Percentiles rank a stretch among this genome's conserved stretches.
Evolutionary conservation across 257 asterid species (phyloP).

Genomic region (Anisodus acutangulus): DNA sequence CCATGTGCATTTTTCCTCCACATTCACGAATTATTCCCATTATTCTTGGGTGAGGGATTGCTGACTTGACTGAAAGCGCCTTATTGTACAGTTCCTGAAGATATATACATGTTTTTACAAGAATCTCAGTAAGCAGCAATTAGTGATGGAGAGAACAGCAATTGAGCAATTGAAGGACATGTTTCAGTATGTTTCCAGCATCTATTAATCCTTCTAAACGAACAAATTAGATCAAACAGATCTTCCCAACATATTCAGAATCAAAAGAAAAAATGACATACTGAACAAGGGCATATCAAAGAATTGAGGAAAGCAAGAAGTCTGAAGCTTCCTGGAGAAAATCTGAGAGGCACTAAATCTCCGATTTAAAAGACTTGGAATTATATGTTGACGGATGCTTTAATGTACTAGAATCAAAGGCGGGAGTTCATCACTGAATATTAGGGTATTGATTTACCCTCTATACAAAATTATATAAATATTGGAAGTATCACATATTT

Average conservation of each 20-base stretch:
- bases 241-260: not conserved
- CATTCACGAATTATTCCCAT: constrained; percentile 99
- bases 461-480: not conserved
- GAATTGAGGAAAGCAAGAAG: not conserved
- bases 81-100: constrained; percentile 84
- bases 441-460: not conserved
- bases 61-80: constrained; percentile 94
- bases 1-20: constrained; percentile 99
- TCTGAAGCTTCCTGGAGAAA: not conserved
- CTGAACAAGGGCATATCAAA: not conserved
- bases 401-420: not conserved
- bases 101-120: constrained; percentile 16
- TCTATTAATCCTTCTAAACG: not conserved
- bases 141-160: constrained; percentile 5
- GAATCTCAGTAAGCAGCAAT: not conserved
- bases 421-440: not conserved
- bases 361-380: not conserved
- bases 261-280: constrained; percentile 17
- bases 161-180: not conserved
- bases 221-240: not conserved
- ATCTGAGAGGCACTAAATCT: not conserved
- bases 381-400: not conserved
- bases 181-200: not conserved
- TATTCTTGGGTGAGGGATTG: constrained; percentile 98
- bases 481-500: not conserved